These are phyloP conservation scores for Blastobotrys elegans DNA, from an alignment of 1,139 yeast genomes.

Conservation along the genomic window DNA sequence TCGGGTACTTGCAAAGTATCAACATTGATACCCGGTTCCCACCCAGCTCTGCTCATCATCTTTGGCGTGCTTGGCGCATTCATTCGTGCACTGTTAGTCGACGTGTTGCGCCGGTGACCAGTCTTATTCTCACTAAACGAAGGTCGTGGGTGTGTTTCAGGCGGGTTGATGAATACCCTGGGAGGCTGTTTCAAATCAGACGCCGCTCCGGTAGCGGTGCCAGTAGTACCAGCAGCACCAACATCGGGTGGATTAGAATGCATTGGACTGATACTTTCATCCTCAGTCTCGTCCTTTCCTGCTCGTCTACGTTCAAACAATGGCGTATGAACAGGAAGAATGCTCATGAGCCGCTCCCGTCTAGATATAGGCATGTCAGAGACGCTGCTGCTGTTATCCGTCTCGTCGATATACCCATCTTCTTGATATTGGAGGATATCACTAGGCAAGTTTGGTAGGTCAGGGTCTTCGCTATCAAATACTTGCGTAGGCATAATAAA, in stretches of 20 bases:
- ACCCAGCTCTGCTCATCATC: constrained; percentile 34
- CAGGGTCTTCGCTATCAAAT: constrained; percentile 41
- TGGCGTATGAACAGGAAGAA: neutral
- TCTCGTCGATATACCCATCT: constrained; percentile 5
- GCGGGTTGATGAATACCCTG: neutral
- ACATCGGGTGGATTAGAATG: neutral
- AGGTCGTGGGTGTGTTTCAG: neutral
- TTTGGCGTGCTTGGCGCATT: neutral
- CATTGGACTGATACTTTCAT: neutral
- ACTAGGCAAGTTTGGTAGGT: constrained; percentile 38
- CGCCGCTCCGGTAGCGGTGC: too few species aligned
- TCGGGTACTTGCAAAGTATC: constrained; percentile 31
- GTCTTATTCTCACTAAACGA: neutral
- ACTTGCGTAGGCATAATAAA: constrained; percentile 20
- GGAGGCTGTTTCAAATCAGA: neutral
- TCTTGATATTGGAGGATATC: constrained; percentile 21
- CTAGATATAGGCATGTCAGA: neutral
- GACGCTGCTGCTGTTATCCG: neutral
- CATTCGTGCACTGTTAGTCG: neutral
- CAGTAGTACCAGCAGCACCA: neutral
- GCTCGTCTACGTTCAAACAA: neutral
- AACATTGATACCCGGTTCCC: constrained; percentile 55
- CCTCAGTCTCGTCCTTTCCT: neutral
- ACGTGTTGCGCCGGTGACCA: neutral
- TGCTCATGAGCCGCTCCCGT: neutral